Conservation (phyloP, 2,329 filamentous ascomycete species). For the Dactylellina haptotyla region DNA sequence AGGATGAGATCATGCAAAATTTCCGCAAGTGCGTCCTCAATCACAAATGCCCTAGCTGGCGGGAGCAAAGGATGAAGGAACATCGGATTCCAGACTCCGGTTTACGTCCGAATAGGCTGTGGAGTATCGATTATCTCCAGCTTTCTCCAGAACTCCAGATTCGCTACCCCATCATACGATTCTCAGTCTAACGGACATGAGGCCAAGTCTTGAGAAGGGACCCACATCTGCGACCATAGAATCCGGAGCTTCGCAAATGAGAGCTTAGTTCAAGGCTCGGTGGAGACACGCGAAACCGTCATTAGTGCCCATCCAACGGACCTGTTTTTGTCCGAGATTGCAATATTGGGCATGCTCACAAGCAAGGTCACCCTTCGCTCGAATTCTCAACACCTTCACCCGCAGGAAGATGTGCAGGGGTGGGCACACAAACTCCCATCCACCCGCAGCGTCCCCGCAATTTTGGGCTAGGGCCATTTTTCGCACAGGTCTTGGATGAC, state of each 20-base stretch:
- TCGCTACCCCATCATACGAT: conserved; percentile 53
- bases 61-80: conserved; percentile 32
- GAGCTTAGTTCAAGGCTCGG: conserved; percentile 10
- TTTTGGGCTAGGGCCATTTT: conserved; percentile 15
- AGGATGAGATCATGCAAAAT: conserved; percentile 55
- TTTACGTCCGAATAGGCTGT: conserved; percentile 51
- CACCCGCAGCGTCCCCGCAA: conserved; percentile 52
- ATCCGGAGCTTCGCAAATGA: conserved; percentile 45
- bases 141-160: conserved; percentile 47
- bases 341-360: conserved; percentile 25
- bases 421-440: conserved; percentile 41
- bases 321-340: conserved; percentile 51
- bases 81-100: conserved; percentile 51
- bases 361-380: conserved; percentile 41
- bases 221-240: conserved; percentile 39
- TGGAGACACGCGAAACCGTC: conserved; percentile 49
- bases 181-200: conserved; percentile 46
- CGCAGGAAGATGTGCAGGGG: conserved; percentile 34
- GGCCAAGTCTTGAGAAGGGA: conserved; percentile 34
- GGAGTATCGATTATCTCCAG: conserved; percentile 51
- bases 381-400: conserved; percentile 38
- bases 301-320: conserved; percentile 43
- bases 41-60: conserved; percentile 19
- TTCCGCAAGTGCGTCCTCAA: conserved; percentile 52
- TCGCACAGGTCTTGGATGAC: conserved; percentile 20